Percentiles rank a stretch among this genome's conserved stretches.
phyloP scores from a whole-genome alignment of 805 yeast species.

The Suhomyces vadensis region DNA sequence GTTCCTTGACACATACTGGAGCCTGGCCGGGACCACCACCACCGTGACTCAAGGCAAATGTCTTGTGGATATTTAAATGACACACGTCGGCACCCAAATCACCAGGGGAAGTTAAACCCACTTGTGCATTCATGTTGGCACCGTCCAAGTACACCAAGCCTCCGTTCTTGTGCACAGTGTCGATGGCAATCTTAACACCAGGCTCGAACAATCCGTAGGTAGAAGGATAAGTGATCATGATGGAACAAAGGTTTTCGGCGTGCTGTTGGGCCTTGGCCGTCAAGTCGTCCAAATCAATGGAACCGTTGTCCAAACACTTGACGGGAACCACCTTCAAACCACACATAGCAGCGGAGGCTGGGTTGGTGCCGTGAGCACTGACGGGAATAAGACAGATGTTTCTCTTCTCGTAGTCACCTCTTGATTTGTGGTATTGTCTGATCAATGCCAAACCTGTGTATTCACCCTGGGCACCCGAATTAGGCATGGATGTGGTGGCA shows the following conservation, averaged over 20 bases:
- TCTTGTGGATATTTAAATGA: conserved; percentile 94
- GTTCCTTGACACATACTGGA: conserved; percentile 89
- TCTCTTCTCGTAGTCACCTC: conserved; percentile 66
- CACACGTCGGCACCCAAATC: conserved; percentile 98
- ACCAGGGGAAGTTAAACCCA: conserved; percentile 96
- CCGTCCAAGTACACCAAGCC: conserved; percentile 98
- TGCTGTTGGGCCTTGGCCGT: conserved; percentile 69
- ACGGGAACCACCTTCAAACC: conserved; percentile 93
- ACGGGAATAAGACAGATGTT: conserved; percentile 93
- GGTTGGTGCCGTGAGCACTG: conserved; percentile 97
- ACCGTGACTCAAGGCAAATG: conserved; percentile 97
- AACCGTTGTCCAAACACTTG: conserved; percentile 82
- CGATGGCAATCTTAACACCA: conserved; percentile 79
- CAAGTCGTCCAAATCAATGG: conserved; percentile 79
- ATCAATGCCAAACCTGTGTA: conserved; percentile 91
- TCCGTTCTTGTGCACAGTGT: conserved; percentile 80
- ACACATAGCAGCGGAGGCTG: conserved; percentile 98
- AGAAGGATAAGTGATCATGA: conserved; percentile 97
- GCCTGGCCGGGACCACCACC: conserved; percentile 99
- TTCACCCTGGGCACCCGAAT: conserved; percentile 99
- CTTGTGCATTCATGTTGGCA: conserved; percentile 99
- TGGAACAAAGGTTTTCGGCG: conserved; percentile 73
- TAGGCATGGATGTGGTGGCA: conserved; percentile 90
- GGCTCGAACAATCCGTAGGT: conserved; percentile 97
- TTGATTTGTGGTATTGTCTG: conserved; percentile 67